phyloP scores from a whole-genome alignment of 2,329 filamentous ascomycete species.

The Elsinoe fawcettii region DNA sequence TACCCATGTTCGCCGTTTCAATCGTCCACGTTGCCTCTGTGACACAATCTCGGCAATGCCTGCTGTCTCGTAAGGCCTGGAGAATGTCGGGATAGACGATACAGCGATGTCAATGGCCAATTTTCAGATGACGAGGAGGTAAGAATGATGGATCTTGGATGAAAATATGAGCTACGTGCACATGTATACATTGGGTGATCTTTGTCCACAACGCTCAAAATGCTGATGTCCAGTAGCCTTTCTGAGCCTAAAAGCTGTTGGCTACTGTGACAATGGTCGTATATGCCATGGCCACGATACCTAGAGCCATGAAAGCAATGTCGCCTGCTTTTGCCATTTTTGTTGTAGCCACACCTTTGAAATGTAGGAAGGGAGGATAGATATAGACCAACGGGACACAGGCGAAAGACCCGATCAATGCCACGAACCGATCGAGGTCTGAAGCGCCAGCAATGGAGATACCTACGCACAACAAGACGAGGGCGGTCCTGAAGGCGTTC shows the following conservation, averaged over 20 bases:
- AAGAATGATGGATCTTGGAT: too few species aligned
- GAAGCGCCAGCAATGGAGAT: slow-evolving; percentile 58
- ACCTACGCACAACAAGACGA: slow-evolving; percentile 53
- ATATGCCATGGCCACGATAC: slow-evolving; percentile 61
- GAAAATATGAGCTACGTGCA: too few species aligned
- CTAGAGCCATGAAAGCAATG: slow-evolving; percentile 54
- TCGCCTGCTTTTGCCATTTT: slow-evolving; percentile 51
- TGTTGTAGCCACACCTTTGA: slow-evolving; percentile 56
- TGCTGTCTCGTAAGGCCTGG: too few species aligned
- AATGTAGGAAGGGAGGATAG: slow-evolving; percentile 65
- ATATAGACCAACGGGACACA: slow-evolving; percentile 72
- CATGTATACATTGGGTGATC: too few species aligned
- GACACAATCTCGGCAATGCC: too few species aligned
- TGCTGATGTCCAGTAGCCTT: too few species aligned
- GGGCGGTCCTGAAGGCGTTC: slow-evolving; percentile 54
- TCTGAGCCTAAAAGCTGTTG: slow-evolving; percentile 17
- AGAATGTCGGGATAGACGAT: too few species aligned
- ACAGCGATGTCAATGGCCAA: too few species aligned
- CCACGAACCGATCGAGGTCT: slow-evolving; percentile 67
- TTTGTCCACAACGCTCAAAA: too few species aligned
- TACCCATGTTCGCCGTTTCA: neutral
- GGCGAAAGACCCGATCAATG: slow-evolving; percentile 64
- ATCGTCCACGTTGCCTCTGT: neutral
- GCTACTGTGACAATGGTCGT: slow-evolving; percentile 57
- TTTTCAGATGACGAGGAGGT: too few species aligned